A percentile compares a stretch with the other conserved stretches of the same genome.
Conservation (phyloP, 352 stramenopile genomes). For the Phytophthora ramorum region DNA sequence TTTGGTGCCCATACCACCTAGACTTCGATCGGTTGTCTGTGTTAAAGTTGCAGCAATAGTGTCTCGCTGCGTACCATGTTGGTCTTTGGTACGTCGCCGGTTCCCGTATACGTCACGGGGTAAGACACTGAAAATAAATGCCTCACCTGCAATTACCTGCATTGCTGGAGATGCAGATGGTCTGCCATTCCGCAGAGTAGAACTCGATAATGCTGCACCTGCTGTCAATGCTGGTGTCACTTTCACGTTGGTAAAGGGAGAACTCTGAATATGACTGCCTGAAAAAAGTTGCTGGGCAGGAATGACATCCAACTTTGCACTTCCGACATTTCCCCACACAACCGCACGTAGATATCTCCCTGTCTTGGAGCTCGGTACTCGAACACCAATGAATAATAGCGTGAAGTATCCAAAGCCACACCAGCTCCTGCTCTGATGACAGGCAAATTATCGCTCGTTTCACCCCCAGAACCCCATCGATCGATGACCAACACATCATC, state of each 20-base stretch:
- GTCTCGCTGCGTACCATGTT: conserved; percentile 29
- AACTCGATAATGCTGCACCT: conserved; percentile 18
- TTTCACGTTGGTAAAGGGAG: conserved; percentile 54
- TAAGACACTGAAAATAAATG: conserved; percentile 49
- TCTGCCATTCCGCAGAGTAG: conserved; percentile 20
- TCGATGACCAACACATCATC: conserved; percentile 70
- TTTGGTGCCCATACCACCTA: conserved; percentile 55
- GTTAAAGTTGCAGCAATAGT: conserved; percentile 46
- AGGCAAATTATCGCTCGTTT: conserved; percentile 23
- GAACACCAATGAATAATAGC: conserved; percentile 58
- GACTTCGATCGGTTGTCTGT: conserved; percentile 50
- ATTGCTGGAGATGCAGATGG: conserved; percentile 17
- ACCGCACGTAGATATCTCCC: conserved; percentile 44
- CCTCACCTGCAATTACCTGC: conserved; percentile 33
- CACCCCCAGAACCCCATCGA: conserved; percentile 52
- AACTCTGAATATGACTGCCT: conserved; percentile 54
- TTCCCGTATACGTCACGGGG: conserved; percentile 60
- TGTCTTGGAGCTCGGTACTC: conserved; percentile 64
- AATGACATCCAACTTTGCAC: conserved; percentile 50
- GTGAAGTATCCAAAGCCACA: conserved; percentile 42
- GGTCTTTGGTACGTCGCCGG: conserved; percentile 26
- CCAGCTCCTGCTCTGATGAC: conserved; percentile 23
- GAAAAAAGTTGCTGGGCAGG: conserved; percentile 52
- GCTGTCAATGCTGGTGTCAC: conserved; percentile 43
- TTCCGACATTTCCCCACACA: conserved; percentile 53